These are phyloP conservation scores for Acacia crassicarpa DNA, from an alignment of 306 rosid species.

Conservation along the genomic window DNA sequence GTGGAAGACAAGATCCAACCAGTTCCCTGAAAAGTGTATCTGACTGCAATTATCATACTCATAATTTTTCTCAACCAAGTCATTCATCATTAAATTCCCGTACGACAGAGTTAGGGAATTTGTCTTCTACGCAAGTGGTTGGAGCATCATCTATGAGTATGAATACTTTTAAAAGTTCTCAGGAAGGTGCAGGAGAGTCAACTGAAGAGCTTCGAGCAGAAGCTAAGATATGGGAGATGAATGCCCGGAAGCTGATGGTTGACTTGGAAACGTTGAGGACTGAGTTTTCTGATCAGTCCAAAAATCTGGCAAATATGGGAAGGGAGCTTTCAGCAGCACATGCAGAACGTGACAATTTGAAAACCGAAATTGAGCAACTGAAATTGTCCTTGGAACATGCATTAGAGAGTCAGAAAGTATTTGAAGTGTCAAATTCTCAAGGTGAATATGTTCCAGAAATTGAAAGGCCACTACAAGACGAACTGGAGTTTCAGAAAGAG, in stretches of 20 bases:
- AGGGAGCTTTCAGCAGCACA: constrained; percentile 58
- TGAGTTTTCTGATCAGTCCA: constrained; percentile 65
- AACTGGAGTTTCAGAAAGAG: constrained; percentile 75
- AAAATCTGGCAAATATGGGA: constrained; percentile 49
- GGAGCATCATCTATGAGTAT: constrained; percentile 30
- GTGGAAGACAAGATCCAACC: constrained; percentile 36
- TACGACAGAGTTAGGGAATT: background rate
- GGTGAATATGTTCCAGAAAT: constrained; percentile 47
- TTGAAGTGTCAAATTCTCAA: constrained; percentile 45
- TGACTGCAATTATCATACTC: constrained; percentile 27
- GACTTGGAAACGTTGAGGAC: constrained; percentile 66
- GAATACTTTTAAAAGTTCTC: constrained; percentile 32
- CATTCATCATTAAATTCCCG: constrained; percentile 33
- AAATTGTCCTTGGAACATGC: constrained; percentile 46
- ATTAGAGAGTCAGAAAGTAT: constrained; percentile 37
- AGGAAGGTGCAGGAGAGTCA: constrained; percentile 55
- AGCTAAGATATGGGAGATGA: constrained; percentile 96
- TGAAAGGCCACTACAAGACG: constrained; percentile 60
- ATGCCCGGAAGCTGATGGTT: constrained; percentile 77
- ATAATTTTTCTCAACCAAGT: constrained; percentile 28
- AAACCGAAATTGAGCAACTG: constrained; percentile 60
- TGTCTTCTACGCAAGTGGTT: constrained; percentile 24
- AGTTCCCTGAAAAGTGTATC: constrained; percentile 46
- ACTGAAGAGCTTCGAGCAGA: constrained; percentile 78
- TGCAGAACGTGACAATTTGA: constrained; percentile 48